Conservation (phyloP, 441 rosid genomes). For the Bruguiera hainesii region DNA sequence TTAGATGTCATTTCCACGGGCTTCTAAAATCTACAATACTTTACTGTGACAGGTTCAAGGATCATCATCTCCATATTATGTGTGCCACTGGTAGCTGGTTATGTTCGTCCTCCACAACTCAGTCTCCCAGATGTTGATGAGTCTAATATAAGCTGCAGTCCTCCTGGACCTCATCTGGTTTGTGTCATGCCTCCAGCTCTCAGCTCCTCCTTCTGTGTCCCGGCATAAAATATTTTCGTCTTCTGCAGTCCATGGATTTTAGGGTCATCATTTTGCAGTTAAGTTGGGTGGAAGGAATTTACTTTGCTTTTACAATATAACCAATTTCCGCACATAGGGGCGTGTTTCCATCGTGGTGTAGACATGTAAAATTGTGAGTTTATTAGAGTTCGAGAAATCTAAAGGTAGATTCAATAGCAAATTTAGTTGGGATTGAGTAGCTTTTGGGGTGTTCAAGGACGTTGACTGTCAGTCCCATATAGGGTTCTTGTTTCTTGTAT, state of each 20-base stretch:
- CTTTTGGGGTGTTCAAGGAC: not conserved
- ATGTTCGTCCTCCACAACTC: slow-evolving; percentile 86
- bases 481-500: slow-evolving; percentile 20
- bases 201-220: slow-evolving; percentile 84
- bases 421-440: slow-evolving; percentile 23
- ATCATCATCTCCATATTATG: slow-evolving; percentile 75
- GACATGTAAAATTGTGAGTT: slow-evolving; percentile 27
- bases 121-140: slow-evolving; percentile 63
- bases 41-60: slow-evolving; percentile 67
- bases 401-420: slow-evolving; percentile 3
- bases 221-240: slow-evolving; percentile 32
- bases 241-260: not conserved
- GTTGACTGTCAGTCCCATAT: not conserved
- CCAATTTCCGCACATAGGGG: slow-evolving; percentile 4
- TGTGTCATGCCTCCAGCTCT: slow-evolving; percentile 88
- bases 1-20: slow-evolving; percentile 2
- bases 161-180: slow-evolving; percentile 87
- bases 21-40: not conserved
- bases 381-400: slow-evolving; percentile 7
- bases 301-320: slow-evolving; percentile 3
- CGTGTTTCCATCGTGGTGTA: slow-evolving; percentile 15
- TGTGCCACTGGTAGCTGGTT: slow-evolving; percentile 86
- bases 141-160: slow-evolving; percentile 78
- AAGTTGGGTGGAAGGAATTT: not conserved
- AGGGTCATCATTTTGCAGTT: slow-evolving; percentile 6